phyloP scores from a whole-genome alignment of 2,329 filamentous ascomycete species.

The Alternaria brassicae region DNA sequence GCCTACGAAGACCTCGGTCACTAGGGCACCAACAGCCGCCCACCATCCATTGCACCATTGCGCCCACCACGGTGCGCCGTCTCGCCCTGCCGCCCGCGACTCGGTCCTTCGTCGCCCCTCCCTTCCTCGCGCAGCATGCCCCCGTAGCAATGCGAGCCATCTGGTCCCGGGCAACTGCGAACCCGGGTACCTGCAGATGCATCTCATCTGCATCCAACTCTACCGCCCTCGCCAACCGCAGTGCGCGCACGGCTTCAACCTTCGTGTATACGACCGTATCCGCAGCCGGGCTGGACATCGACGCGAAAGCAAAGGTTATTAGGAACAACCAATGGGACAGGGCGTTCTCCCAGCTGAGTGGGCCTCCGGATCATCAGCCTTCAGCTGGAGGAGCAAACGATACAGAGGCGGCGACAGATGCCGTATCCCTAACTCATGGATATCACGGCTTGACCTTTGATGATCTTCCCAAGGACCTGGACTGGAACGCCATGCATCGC shows the following conservation, averaged over 20 bases:
- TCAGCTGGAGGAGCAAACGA: background rate
- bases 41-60: constrained; percentile 6
- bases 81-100: constrained; percentile 21
- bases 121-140: constrained; percentile 39
- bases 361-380: constrained; percentile 4
- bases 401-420: background rate
- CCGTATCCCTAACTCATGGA: background rate
- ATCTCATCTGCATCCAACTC: constrained; percentile 64
- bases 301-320: constrained; percentile 64
- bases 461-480: constrained; percentile 24
- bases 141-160: constrained; percentile 68
- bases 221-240: constrained; percentile 58
- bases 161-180: constrained; percentile 71
- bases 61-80: constrained; percentile 21
- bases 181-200: constrained; percentile 68
- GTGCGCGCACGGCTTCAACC: constrained; percentile 62
- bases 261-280: constrained; percentile 73
- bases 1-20: background rate
- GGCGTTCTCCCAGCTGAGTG: constrained; percentile 57
- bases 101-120: constrained; percentile 28
- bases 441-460: constrained; percentile 15
- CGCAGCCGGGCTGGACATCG: constrained; percentile 68
- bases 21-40: background rate
- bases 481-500: constrained; percentile 31
- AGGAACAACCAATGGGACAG: constrained; percentile 67